Conservation (phyloP, 2,329 filamentous ascomycete genomes). For the Neofusicoccum sp. region DNA sequence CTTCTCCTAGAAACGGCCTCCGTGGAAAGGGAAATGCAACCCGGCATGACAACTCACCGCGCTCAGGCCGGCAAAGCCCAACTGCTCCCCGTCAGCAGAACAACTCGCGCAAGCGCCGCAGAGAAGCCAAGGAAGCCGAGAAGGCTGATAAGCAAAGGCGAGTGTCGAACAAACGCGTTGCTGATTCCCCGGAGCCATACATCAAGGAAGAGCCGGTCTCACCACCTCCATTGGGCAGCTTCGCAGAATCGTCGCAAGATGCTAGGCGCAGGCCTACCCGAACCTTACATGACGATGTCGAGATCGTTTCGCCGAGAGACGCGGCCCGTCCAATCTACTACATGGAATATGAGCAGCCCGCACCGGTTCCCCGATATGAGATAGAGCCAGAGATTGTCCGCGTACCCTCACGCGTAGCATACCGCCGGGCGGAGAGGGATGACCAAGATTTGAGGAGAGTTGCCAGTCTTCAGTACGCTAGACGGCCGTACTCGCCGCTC, state of each 20-base stretch:
- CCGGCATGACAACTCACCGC: constrained; percentile 20
- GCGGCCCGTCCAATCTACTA: constrained; percentile 48
- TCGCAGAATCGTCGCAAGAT: constrained; percentile 35
- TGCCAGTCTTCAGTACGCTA: constrained; percentile 48
- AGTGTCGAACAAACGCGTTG: constrained; percentile 24
- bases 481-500: constrained; percentile 41
- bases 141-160: constrained; percentile 38
- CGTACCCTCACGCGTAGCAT: constrained; percentile 36
- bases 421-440: constrained; percentile 40
- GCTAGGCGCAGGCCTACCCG: constrained; percentile 40
- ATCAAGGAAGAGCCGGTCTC: constrained; percentile 65
- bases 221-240: constrained; percentile 53
- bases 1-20: constrained; percentile 19
- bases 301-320: constrained; percentile 39
- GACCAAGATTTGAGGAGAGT: constrained; percentile 48
- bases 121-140: constrained; percentile 40
- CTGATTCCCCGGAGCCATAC: constrained; percentile 42
- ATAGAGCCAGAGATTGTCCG: constrained; percentile 37
- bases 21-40: constrained; percentile 15
- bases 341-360: constrained; percentile 34
- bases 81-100: constrained; percentile 41
- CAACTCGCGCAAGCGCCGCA: constrained; percentile 53
- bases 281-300: constrained; percentile 35
- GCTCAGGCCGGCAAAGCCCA: constrained; percentile 45
- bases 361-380: constrained; percentile 27